phyloP scores from a whole-genome alignment of 495 filamentous ascomycete species.

The Hypoxylon fuscum region DNA sequence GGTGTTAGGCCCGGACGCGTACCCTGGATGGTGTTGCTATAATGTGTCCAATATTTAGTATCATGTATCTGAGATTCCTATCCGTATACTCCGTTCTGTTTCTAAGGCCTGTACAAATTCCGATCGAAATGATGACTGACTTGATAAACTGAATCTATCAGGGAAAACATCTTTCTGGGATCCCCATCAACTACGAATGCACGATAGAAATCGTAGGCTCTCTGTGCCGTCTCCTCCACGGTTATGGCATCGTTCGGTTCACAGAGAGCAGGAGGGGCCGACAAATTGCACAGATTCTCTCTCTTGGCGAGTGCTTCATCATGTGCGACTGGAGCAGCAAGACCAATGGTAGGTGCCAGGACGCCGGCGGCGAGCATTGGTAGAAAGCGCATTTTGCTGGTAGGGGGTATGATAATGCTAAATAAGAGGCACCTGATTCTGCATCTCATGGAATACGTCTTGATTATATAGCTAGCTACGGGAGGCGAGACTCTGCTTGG shows the following conservation, averaged over 20 bases:
- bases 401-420: not conserved
- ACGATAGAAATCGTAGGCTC: slow-evolving; percentile 60
- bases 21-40: slow-evolving; percentile 58
- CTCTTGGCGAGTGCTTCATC: slow-evolving; percentile 42
- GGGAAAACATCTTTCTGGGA: slow-evolving; percentile 57
- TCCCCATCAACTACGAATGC: slow-evolving; percentile 58
- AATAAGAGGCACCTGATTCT: slow-evolving; percentile 7
- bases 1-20: slow-evolving; percentile 47
- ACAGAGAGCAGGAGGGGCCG: slow-evolving; percentile 52
- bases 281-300: slow-evolving; percentile 55
- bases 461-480: slow-evolving; percentile 21
- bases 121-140: slow-evolving; percentile 36
- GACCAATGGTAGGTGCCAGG: slow-evolving; percentile 43
- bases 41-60: slow-evolving; percentile 7
- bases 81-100: not conserved
- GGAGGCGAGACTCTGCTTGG: slow-evolving; percentile 3
- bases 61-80: not conserved
- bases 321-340: slow-evolving; percentile 43
- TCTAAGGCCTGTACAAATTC: not conserved
- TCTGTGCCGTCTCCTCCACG: slow-evolving; percentile 54
- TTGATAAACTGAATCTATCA: slow-evolving; percentile 53
- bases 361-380: slow-evolving; percentile 42
- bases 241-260: slow-evolving; percentile 49
- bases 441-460: slow-evolving; percentile 3
- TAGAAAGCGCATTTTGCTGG: slow-evolving; percentile 47